Evolutionary conservation across 2,329 filamentous ascomycete genomes (phyloP).

Genomic region (Colletotrichum spinosum): DNA sequence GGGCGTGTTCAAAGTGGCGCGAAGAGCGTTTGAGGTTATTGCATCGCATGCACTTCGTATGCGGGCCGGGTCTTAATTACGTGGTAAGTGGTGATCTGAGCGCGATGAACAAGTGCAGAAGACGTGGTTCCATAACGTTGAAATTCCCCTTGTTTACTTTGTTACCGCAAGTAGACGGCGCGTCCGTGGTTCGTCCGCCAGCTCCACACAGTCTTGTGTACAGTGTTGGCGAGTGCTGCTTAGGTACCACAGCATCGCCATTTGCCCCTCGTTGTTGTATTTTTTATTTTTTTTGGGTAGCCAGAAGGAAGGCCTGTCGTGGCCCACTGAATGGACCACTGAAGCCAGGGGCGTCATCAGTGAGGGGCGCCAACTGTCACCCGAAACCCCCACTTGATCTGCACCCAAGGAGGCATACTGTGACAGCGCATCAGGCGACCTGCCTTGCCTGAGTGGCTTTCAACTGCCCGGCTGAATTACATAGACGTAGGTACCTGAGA

Average conservation of each 20-base stretch:
- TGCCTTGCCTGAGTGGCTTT: not conserved
- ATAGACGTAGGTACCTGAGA: not conserved
- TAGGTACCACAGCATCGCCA: not conserved
- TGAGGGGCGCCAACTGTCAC: slow-evolving; percentile 27
- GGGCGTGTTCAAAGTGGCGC: slow-evolving; percentile 15
- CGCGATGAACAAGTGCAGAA: slow-evolving; percentile 23
- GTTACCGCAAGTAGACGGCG: slow-evolving; percentile 41
- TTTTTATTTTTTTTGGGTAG: not conserved
- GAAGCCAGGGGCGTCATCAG: slow-evolving; percentile 31
- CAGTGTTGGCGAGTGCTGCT: not conserved
- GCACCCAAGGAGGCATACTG: slow-evolving; percentile 17
- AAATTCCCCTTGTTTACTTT: slow-evolving; percentile 41
- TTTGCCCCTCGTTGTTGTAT: not conserved
- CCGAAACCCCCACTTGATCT: slow-evolving; percentile 26
- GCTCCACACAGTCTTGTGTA: slow-evolving; percentile 8
- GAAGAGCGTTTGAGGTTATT: slow-evolving; percentile 11
- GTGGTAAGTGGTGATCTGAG: slow-evolving; percentile 30
- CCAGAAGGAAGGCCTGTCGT: slow-evolving; percentile 3
- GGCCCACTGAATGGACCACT: slow-evolving; percentile 12
- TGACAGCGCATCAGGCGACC: slow-evolving; percentile 33
- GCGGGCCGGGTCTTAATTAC: slow-evolving; percentile 25
- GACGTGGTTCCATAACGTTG: slow-evolving; percentile 17
- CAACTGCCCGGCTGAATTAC: not conserved
- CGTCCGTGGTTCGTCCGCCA: slow-evolving; percentile 16
- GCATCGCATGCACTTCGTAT: slow-evolving; percentile 23